Base-by-base conservation (phyloP, 768 basidiomycete species). In the Floccularia luteovirens region DNA sequence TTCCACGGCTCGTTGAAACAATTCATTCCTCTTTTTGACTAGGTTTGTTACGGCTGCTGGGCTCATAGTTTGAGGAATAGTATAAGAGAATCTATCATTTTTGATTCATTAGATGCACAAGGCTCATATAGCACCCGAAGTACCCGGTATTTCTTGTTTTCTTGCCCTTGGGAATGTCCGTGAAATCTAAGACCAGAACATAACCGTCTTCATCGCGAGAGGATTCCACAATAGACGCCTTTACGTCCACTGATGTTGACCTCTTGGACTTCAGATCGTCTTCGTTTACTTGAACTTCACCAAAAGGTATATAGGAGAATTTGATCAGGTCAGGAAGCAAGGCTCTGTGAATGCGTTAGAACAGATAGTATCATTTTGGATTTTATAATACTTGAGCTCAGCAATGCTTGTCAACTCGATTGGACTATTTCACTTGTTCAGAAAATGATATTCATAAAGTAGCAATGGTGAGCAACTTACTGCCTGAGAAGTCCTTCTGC, bases 281-380 rank as follows among this genome's bases (percentile, higher is more conserved):
- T 24, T 66, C 58, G 4, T 82, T 70, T 39, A 82, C 67, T 37
- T 73, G 73, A 10, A 87, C 57, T 32, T 84, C 72, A 33, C 73
- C 67, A 22, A 64, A 59, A 40, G 84, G 78, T 46, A 83, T 80
- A 53, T 91, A 93, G 5, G 88, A 81, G 50, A 93, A 93, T 38
- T 73, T 79, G 49, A 94, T 66, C 28, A 89, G 63, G 42, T 83
- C 78, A 1, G 90, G 90, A 11, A 92, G 62, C n/a, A 94, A 69
- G 6, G 87, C 77, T 59, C 88, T 90, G 42, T 31, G 14, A 30
- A 30, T 14, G 7, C 10, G 17, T 16, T 5, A 25, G 6, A 5
- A 19, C 24, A 25, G n/a, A 30, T 8, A 6, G 5, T 14, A 27
- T 6, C 13, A 13, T 13, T 6, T 27, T 32, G 20, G 23, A 36